phyloP scores from a whole-genome alignment of 768 basidiomycete species.

The Lactarius psammicola region DNA sequence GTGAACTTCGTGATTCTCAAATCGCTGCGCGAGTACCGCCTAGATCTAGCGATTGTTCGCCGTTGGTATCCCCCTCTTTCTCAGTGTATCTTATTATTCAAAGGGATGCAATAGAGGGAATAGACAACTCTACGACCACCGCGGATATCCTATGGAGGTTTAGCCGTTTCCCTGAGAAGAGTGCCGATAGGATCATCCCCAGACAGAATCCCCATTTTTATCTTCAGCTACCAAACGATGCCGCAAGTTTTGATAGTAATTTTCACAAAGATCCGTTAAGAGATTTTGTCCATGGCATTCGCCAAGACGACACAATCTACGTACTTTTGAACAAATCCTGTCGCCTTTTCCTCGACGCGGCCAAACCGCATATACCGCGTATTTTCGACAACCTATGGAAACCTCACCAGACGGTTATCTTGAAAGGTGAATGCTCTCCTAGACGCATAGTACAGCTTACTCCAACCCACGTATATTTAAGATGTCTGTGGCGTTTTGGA shows the following conservation, averaged over 20 bases:
- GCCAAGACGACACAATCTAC: neutral
- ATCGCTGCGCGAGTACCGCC: neutral
- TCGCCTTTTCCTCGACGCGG: neutral
- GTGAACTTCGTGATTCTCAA: neutral
- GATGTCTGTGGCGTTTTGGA: too few relatives aligned
- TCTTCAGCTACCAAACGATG: neutral
- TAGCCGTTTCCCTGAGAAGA: neutral
- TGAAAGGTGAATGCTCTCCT: too few relatives aligned
- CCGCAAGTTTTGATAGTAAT: neutral
- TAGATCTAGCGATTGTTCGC: neutral
- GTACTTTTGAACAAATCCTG: neutral
- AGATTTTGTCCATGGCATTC: neutral
- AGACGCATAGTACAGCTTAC: too few relatives aligned
- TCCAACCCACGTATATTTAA: too few relatives aligned
- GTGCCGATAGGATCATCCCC: neutral
- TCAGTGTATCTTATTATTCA: neutral
- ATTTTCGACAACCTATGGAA: too few relatives aligned
- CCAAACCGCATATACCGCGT: neutral
- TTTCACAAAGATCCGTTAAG: neutral
- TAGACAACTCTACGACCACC: neutral
- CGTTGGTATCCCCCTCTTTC: neutral
- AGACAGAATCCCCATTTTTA: conserved; percentile 1
- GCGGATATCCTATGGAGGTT: conserved; percentile 1
- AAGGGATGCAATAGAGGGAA: neutral
- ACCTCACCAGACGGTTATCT: too few relatives aligned